Conservation (phyloP, 2,329 filamentous ascomycete genomes). For the Monosporascus ibericus region DNA sequence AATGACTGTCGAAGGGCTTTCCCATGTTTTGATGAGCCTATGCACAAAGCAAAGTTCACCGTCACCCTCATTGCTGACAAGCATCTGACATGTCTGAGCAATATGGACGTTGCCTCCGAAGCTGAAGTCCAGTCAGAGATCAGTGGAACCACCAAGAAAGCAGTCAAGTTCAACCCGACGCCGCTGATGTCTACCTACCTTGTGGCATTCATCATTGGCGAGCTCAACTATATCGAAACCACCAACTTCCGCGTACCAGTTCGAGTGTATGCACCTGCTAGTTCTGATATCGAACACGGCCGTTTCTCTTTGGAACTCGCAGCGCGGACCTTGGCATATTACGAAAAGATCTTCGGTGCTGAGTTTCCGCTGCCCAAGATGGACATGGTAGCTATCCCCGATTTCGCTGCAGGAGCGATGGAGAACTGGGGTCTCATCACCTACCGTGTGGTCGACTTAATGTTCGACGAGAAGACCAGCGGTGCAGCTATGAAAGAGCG, state of each 20-base stretch:
- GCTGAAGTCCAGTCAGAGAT: slow-evolving; percentile 62
- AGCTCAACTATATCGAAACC: slow-evolving; percentile 90
- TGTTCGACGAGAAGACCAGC: slow-evolving; percentile 87
- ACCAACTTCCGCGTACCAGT: slow-evolving; percentile 87
- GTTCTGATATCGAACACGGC: slow-evolving; percentile 84
- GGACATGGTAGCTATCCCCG: slow-evolving; percentile 94
- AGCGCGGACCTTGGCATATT: slow-evolving; percentile 84
- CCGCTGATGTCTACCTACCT: slow-evolving; percentile 96
- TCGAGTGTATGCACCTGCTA: slow-evolving; percentile 87
- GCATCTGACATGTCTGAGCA: slow-evolving; percentile 84
- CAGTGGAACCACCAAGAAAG: slow-evolving; percentile 64
- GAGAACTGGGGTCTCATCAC: slow-evolving; percentile 98
- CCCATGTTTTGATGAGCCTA: slow-evolving; percentile 94
- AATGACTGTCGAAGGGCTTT: slow-evolving; percentile 90
- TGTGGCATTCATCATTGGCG: slow-evolving; percentile 86
- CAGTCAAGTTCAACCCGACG: slow-evolving; percentile 86
- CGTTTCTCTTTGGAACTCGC: slow-evolving; percentile 86
- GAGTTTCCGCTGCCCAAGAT: slow-evolving; percentile 87
- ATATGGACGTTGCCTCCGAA: slow-evolving; percentile 89
- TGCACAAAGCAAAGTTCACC: slow-evolving; percentile 87
- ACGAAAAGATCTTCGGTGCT: slow-evolving; percentile 89
- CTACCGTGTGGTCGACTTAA: slow-evolving; percentile 84
- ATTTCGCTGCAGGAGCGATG: slow-evolving; percentile 95
- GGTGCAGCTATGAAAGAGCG: slow-evolving; percentile 86
- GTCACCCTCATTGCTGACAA: slow-evolving; percentile 88